Evolutionary conservation across 306 rosid genomes (phyloP), one percentile per base, ranked within the genome.

Genomic region (Corylus heterophylla): DNA sequence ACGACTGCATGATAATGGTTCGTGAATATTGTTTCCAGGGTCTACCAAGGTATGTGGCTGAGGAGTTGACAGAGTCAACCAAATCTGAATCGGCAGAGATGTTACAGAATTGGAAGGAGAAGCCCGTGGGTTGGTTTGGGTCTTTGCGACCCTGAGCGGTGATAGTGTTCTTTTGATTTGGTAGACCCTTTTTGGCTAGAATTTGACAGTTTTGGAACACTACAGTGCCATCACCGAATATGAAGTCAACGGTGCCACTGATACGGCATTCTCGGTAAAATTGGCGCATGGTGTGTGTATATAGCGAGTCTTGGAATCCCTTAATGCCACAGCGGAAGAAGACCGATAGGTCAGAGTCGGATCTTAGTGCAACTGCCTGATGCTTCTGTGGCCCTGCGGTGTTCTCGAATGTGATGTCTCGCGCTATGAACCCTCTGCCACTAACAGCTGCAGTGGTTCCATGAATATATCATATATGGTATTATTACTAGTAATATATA

Each of bases 231-330:
- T 93, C 96, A 8, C 99, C 99, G 22, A 91, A 95, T 29, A 95
- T 83, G 87, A 91, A 95, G 75, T 95, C 99, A 0, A 95, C 88
- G 0, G 99, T 93, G 81, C 99, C 99, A 2, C 76, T 84, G 62
- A 95, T 89, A 4, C 20, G 83, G 82, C 99, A 95, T 5, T 95
- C 97, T 45, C 95, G 74, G 81, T 76, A 95, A 80, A 95, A 95
- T 54, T 95, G 99, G 12, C 99, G 96, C 99, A 91, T 93, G 8
- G 97, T 74, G 89, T 95, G 99, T 2, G 99, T 82, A 62, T 91
- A 95, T 8, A 95, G 87, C 18, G 91, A 87, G 85, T 95, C 99
- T 81, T 95, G 98, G 86, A 74, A 93, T 0, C 94, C 98, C 5
- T 64, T 81, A 8, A 93, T 80, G 11, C 85, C 86, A 14, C 96